Evolutionary conservation across 257 asterid genomes (phyloP), one percentile per base, ranked within the genome.

Genomic region (Parsonsia alboflavescens): DNA sequence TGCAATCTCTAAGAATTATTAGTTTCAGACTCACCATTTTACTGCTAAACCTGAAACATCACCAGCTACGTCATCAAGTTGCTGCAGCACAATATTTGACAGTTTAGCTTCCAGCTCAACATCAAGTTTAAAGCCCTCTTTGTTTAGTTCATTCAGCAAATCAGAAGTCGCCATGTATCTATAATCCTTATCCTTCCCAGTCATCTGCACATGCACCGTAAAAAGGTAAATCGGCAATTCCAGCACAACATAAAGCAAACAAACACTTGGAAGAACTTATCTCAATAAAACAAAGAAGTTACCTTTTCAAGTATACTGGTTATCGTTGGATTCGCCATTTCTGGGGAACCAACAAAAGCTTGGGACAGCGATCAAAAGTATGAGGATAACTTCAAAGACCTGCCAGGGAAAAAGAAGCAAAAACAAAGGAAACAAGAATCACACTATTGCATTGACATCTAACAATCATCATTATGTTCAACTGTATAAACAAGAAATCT

Each of bases 91-190:
- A 81, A 82, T 86, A 82, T 78, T 90, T 10, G 96, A 88, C 83
- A 95, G 78, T 70, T 92, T 95, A 21, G 86, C 87, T 80, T 95
- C 99, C 52, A 92, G 92, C 59, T 95, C 99, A 62, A 62, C 77
- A 77, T 95, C 99, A 57, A 92, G 83, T 75, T 88, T 95, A 80
- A 95, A 90, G 28, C 91, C 91, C 62, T 92, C 99, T 80, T 90
- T 95, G 87, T 92, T 95, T 46, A 95, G 80, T 76, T 92, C 98
- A 79, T 88, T 89, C 36, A 95, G 93, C 87, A 95, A 95, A 87
- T 95, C 99, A 63, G 99, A 95, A 77, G 99, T 95, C 46, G 99
- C 99, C 99, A 95, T 95, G 77, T 95, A 95, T 88, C 99, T 86
- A 78, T 85, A 95, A 78, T 95, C 99, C 86, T 95, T 95, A 81